These are phyloP conservation scores for Arctostaphylos glauca DNA, from an alignment of 148 eudicot genomes.

Conservation along the genomic window DNA sequence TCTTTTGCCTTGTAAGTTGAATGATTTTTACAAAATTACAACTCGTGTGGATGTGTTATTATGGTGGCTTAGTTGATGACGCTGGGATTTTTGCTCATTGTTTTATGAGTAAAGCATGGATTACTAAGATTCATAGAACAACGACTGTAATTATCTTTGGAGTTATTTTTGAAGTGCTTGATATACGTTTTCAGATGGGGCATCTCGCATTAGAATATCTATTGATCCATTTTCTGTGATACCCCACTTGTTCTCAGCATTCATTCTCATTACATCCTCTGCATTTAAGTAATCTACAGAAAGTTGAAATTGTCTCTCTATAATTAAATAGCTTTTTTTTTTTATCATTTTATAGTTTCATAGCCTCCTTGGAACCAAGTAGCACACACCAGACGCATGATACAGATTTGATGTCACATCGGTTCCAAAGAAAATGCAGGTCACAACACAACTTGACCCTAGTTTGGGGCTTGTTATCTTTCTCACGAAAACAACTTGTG, in stretches of 20 bases:
- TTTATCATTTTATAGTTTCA: neutral
- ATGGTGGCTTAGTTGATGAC: conserved; percentile 8
- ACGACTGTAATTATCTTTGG: neutral
- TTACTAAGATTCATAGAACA: neutral
- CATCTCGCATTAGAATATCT: neutral
- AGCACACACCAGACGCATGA: neutral
- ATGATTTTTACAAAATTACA: neutral
- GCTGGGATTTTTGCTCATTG: conserved; percentile 1
- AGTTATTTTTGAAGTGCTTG: neutral
- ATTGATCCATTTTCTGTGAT: neutral
- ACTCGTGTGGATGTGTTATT: neutral
- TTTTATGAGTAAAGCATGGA: neutral
- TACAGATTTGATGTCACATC: neutral
- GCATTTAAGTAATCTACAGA: neutral
- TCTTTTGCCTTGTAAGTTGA: neutral
- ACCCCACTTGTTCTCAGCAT: neutral
- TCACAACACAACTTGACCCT: neutral
- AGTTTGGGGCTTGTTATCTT: neutral
- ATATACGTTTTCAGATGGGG: neutral
- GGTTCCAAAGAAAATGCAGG: neutral
- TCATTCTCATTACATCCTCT: neutral
- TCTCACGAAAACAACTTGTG: neutral
- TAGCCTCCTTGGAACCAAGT: neutral
- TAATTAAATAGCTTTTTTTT: neutral
- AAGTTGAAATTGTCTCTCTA: neutral